Conservation (phyloP, 345 rosid species). For the Heritiera littoralis region DNA sequence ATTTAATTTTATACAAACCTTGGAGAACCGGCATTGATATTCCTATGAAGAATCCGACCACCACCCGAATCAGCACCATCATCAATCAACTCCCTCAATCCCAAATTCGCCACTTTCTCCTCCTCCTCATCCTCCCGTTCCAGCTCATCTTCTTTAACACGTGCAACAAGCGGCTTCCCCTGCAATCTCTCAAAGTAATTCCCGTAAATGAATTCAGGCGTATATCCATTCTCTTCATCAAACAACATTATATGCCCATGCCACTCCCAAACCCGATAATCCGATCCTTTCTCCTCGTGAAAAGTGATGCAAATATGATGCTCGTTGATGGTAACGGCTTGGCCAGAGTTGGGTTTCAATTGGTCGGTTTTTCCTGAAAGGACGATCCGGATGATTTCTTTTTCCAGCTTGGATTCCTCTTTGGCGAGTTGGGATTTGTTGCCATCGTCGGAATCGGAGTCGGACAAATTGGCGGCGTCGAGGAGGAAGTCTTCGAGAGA, state of each 20-base stretch:
- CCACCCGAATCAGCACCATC: slow-evolving; percentile 46
- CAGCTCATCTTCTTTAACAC: slow-evolving; percentile 37
- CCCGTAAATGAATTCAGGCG: slow-evolving; percentile 93
- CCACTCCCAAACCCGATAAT: slow-evolving; percentile 99
- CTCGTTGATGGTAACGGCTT: slow-evolving; percentile 83
- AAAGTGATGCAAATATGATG: slow-evolving; percentile 90
- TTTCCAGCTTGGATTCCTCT: slow-evolving; percentile 87
- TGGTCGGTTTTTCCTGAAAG: slow-evolving; percentile 67
- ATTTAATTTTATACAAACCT: slow-evolving; percentile 41
- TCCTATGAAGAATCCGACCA: slow-evolving; percentile 86
- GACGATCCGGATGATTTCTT: slow-evolving; percentile 70
- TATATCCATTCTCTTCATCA: slow-evolving; percentile 81
- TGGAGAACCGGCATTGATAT: slow-evolving; percentile 55
- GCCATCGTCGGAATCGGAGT: slow-evolving; percentile 52
- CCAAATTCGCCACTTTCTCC: slow-evolving; percentile 58
- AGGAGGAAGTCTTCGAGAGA: slow-evolving; percentile 83
- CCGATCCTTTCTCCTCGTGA: slow-evolving; percentile 78
- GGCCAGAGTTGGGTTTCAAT: slow-evolving; percentile 92
- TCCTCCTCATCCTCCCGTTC: slow-evolving; percentile 38
- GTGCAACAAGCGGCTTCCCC: slow-evolving; percentile 30
- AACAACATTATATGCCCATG: slow-evolving; percentile 95
- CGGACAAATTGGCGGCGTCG: slow-evolving; percentile 47
- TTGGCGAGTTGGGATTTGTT: slow-evolving; percentile 50
- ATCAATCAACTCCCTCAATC: slow-evolving; percentile 84
- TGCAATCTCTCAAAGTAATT: slow-evolving; percentile 93